Conservation (phyloP, 1,284 basidiomycete genomes). For the Tremellales sp. region DNA sequence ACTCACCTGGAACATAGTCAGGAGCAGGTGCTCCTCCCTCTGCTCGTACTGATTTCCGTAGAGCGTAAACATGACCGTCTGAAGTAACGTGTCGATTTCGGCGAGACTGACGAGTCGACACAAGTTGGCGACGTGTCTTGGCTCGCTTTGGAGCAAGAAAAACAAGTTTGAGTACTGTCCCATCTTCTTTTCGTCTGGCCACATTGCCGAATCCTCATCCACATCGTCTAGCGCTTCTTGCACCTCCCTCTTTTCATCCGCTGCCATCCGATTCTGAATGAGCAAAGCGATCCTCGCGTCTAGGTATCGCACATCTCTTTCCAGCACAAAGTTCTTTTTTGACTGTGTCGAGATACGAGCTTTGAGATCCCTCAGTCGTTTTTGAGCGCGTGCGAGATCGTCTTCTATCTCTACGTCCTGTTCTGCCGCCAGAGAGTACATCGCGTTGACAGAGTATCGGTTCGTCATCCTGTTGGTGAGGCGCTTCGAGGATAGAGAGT, state of each 20-base stretch:
- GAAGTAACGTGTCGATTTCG: conserved; percentile 96
- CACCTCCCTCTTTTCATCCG: conserved; percentile 93
- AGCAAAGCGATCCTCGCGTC: conserved; percentile 95
- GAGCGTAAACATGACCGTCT: conserved; percentile 99
- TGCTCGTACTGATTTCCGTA: conserved; percentile 99
- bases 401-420: conserved; percentile 99
- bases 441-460: conserved; percentile 89
- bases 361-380: conserved; percentile 91
- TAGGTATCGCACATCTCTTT: conserved; percentile 95
- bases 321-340: conserved; percentile 99
- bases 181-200: conserved; percentile 87
- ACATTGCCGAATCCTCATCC: conserved; percentile 77
- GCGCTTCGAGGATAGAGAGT: too few species aligned
- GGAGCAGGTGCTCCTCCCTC: conserved; percentile 92
- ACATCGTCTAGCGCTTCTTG: conserved; percentile 92
- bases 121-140: conserved; percentile 89
- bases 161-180: conserved; percentile 95
- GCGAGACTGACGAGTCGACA: conserved; percentile 94
- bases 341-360: conserved; percentile 96
- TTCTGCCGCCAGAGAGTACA: conserved; percentile 97
- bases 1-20: conserved; percentile 87
- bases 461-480: conserved; percentile 82
- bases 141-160: conserved; percentile 96
- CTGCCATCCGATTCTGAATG: conserved; percentile 96
- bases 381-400: conserved; percentile 95